Evolutionary conservation across 345 rosid species (phyloP).

Genomic region (Gynandropsis gynandra): DNA sequence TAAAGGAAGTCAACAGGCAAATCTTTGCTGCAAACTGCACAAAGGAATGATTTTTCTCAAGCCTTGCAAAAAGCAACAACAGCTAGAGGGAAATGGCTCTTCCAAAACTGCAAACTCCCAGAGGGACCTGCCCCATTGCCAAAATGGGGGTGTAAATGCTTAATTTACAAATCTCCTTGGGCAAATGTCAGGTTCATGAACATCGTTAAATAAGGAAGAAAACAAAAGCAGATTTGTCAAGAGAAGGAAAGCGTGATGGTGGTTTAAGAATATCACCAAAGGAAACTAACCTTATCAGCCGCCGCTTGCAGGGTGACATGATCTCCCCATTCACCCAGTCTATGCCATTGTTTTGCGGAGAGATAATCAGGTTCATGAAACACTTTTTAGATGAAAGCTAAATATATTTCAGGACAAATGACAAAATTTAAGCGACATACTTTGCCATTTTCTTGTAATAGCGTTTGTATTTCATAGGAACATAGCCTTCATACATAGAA

Average conservation of each 20-base stretch:
- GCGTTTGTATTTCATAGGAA: conserved; percentile 89
- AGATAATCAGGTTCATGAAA: not conserved
- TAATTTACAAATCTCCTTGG: conserved; percentile 10
- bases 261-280: not conserved
- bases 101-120: conserved; percentile 3
- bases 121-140: conserved; percentile 2
- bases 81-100: not conserved
- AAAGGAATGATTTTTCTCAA: conserved; percentile 13
- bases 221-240: not conserved
- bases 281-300: conserved; percentile 66
- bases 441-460: conserved; percentile 82
- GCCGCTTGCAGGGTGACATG: conserved; percentile 95
- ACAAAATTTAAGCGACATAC: conserved; percentile 38
- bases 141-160: not conserved
- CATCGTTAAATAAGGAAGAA: conserved; percentile 1
- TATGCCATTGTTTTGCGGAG: conserved; percentile 29
- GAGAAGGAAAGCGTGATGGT: conserved; percentile 10
- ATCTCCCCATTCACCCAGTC: conserved; percentile 96
- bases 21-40: conserved; percentile 90
- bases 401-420: conserved; percentile 8
- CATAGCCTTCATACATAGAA: conserved; percentile 69
- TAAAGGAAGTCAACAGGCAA: conserved; percentile 88
- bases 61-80: not conserved
- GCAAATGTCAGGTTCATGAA: conserved; percentile 2
- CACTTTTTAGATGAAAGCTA: conserved; percentile 1